Percentiles rank a stretch among this genome's conserved stretches.
phyloP scores from a whole-genome alignment of 768 basidiomycete genomes.

The Crassisporium funariophilum region DNA sequence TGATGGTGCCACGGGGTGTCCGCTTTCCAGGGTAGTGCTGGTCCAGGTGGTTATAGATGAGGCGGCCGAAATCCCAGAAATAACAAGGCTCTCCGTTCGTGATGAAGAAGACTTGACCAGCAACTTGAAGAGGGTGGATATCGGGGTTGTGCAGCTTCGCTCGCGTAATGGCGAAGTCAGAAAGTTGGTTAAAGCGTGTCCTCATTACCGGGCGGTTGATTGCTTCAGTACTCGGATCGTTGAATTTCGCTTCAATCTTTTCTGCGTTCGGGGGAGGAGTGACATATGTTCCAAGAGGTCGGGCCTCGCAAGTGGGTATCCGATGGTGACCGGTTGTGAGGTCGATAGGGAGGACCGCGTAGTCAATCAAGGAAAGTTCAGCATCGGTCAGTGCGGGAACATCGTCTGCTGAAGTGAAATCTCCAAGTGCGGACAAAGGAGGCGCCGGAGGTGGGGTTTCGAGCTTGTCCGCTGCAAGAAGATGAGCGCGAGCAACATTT shows the following conservation, averaged over 20 bases:
- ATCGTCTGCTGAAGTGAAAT: conserved; percentile 40
- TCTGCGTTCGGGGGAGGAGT: conserved; percentile 60
- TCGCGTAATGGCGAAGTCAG: conserved; percentile 55
- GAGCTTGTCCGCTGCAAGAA: conserved; percentile 91
- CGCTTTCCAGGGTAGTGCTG: conserved; percentile 59
- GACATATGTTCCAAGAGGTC: conserved; percentile 83
- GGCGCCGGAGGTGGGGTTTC: conserved; percentile 50
- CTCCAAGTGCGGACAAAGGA: conserved; percentile 36
- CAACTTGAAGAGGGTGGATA: conserved; percentile 70
- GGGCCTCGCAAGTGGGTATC: conserved; percentile 77
- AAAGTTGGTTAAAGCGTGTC: conserved; percentile 82
- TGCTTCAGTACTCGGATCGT: conserved; percentile 42
- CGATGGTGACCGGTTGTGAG: conserved; percentile 65
- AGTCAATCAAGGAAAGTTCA: conserved; percentile 45
- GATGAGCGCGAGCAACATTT: conserved; percentile 92
- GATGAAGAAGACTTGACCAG: conserved; percentile 94
- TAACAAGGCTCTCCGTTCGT: conserved; percentile 95
- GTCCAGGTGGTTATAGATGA: conserved; percentile 76
- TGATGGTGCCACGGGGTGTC: conserved; percentile 36
- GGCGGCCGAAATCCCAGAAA: conserved; percentile 92
- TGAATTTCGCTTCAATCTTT: conserved; percentile 58
- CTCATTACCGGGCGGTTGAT: conserved; percentile 62
- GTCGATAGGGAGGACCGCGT: conserved; percentile 61
- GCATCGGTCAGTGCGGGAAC: conserved; percentile 42
- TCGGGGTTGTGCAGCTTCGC: conserved; percentile 47